phyloP scores from a whole-genome alignment of 441 rosid species.

The Manihot esculenta region DNA sequence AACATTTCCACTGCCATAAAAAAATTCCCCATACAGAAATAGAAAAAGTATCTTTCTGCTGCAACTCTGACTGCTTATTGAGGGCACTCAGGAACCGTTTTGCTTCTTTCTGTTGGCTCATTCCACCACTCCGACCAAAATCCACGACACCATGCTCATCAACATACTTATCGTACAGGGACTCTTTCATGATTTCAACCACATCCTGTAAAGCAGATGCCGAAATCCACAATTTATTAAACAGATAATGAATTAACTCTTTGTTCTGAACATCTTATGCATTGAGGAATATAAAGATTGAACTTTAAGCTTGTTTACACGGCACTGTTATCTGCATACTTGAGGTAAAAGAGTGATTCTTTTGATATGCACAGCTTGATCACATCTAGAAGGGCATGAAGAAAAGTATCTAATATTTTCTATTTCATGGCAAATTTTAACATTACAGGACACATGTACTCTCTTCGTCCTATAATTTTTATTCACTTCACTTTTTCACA shows the following conservation, averaged over 20 bases:
- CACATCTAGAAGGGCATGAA: slow-evolving; percentile 5
- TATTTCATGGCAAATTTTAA: neutral
- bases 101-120: slow-evolving; percentile 98
- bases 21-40: slow-evolving; percentile 60
- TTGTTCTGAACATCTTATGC: neutral
- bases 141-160: slow-evolving; percentile 96
- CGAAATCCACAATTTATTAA: neutral
- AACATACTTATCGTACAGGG: slow-evolving; percentile 81
- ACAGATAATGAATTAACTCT: neutral
- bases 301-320: neutral
- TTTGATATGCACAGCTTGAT: neutral
- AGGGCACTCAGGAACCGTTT: slow-evolving; percentile 93
- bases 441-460: too few relatives aligned
- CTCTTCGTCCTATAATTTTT: too few relatives aligned
- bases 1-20: slow-evolving; percentile 9
- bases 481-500: too few relatives aligned
- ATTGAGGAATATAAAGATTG: neutral
- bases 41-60: slow-evolving; percentile 87
- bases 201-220: slow-evolving; percentile 64
- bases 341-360: neutral
- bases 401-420: neutral
- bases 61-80: slow-evolving; percentile 84
- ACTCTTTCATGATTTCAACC: slow-evolving; percentile 97
- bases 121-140: slow-evolving; percentile 95
- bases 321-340: neutral